Evolutionary conservation across 2,329 filamentous ascomycete genomes (phyloP).

Genomic region (Sclerotinia trifoliorum): DNA sequence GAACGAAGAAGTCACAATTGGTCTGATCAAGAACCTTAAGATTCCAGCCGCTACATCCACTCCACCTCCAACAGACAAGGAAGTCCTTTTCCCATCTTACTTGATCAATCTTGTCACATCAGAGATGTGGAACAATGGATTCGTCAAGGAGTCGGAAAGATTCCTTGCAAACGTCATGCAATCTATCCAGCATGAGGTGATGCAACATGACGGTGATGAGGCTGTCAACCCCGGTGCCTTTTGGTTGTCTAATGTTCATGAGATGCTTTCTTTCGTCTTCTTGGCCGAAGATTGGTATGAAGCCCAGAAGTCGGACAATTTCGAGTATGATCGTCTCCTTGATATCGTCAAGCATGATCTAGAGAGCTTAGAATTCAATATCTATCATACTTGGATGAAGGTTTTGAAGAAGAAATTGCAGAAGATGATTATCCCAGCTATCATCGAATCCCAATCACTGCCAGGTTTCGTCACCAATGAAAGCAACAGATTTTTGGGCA

Average conservation of each 20-base stretch:
- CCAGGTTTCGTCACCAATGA: conserved; percentile 98
- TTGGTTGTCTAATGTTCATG: conserved; percentile 98
- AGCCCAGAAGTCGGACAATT: conserved; percentile 98
- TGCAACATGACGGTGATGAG: conserved; percentile 97
- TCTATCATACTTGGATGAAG: conserved; percentile 99
- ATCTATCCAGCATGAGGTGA: conserved; percentile 98
- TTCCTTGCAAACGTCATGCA: conserved; percentile 99
- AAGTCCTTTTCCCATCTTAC: conserved; percentile 97
- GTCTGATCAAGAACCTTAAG: conserved; percentile 92
- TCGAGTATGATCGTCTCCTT: conserved; percentile 94
- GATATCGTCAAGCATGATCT: conserved; percentile 99
- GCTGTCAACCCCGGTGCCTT: conserved; percentile 96
- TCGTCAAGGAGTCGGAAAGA: conserved; percentile 97
- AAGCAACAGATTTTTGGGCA: conserved; percentile 96
- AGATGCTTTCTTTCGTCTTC: conserved; percentile 99
- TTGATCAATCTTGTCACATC: conserved; percentile 98
- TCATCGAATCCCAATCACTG: conserved; percentile 97
- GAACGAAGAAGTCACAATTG: conserved; percentile 96
- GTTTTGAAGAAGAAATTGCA: conserved; percentile 98
- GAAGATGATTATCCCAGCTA: conserved; percentile 99
- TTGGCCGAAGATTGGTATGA: conserved; percentile 99
- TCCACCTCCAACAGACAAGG: conserved; percentile 93
- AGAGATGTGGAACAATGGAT: conserved; percentile 99
- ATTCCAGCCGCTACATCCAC: conserved; percentile 86
- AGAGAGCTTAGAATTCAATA: conserved; percentile 98